Conservation (phyloP, 176 grass and related monocot species). For the Tillandsia fasciculata region DNA sequence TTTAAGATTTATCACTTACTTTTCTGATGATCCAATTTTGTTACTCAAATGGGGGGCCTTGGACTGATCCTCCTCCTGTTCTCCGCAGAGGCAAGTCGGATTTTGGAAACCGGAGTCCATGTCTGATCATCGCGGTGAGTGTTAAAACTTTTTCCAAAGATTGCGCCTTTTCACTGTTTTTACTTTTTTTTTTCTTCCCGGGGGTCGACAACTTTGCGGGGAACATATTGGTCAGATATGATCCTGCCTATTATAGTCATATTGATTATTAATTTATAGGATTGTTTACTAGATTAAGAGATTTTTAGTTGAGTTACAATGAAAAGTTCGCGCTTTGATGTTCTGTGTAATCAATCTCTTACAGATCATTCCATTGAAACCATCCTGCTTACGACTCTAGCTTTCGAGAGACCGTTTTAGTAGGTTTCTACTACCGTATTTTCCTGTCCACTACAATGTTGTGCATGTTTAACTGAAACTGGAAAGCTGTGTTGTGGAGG, state of each 20-base stretch:
- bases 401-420: neutral
- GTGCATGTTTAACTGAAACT: neutral
- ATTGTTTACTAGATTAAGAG: neutral
- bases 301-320: neutral
- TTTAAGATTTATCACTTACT: neutral
- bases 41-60: neutral
- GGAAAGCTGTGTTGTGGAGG: neutral
- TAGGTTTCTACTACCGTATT: neutral
- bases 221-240: neutral
- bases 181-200: neutral
- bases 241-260: neutral
- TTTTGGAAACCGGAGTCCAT: conserved; percentile 50
- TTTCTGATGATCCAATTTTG: neutral
- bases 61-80: neutral
- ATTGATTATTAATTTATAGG: neutral
- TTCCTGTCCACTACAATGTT: neutral
- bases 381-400: no score
- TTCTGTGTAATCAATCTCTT: neutral
- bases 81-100: conserved; percentile 32
- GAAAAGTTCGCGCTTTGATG: neutral
- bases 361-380: neutral
- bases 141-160: conserved; percentile 13
- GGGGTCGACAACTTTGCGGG: conserved; percentile 6
- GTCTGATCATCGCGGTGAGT: conserved; percentile 28
- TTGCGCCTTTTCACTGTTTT: neutral